phyloP scores from a whole-genome alignment of 257 asterid genomes.

The Solanum appendiculatum region DNA sequence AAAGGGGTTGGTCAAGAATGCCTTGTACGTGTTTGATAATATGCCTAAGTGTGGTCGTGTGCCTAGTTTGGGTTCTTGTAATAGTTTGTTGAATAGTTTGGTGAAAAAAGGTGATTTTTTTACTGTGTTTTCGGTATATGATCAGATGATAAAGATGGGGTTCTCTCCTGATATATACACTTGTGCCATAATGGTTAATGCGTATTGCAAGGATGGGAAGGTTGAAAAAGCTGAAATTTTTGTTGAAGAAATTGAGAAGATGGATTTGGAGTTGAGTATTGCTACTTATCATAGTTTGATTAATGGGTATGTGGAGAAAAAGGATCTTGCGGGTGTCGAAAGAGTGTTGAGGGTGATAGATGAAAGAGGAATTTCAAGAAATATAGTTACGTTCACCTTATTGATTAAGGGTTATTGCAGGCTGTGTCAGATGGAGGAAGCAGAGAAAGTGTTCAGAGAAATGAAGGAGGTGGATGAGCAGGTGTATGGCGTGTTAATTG shows the following conservation, averaged over 20 bases:
- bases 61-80: conserved; percentile 78
- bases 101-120: conserved; percentile 42
- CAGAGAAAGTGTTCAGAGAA: conserved; percentile 39
- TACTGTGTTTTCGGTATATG: conserved; percentile 45
- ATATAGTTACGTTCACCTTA: conserved; percentile 59
- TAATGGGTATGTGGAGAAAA: conserved; percentile 60
- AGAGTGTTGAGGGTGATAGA: conserved; percentile 49
- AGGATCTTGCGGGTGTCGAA: conserved; percentile 50
- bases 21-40: conserved; percentile 76
- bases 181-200: conserved; percentile 69
- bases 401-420: conserved; percentile 72
- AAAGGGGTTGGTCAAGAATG: conserved; percentile 53
- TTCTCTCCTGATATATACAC: conserved; percentile 66
- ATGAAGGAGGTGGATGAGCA: conserved; percentile 66
- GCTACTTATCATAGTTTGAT: conserved; percentile 72
- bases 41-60: conserved; percentile 61
- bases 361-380: conserved; percentile 33
- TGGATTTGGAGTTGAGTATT: conserved; percentile 50
- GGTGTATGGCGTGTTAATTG: conserved; percentile 60
- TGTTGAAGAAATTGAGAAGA: conserved; percentile 48
- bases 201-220: conserved; percentile 62
- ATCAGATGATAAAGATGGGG: conserved; percentile 64
- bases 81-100: conserved; percentile 64
- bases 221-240: conserved; percentile 50
- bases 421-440: conserved; percentile 55